Evolutionary conservation across 1,284 basidiomycete genomes (phyloP), one percentile per base, ranked within the genome.

Genomic region (Porphyrellus sp.): DNA sequence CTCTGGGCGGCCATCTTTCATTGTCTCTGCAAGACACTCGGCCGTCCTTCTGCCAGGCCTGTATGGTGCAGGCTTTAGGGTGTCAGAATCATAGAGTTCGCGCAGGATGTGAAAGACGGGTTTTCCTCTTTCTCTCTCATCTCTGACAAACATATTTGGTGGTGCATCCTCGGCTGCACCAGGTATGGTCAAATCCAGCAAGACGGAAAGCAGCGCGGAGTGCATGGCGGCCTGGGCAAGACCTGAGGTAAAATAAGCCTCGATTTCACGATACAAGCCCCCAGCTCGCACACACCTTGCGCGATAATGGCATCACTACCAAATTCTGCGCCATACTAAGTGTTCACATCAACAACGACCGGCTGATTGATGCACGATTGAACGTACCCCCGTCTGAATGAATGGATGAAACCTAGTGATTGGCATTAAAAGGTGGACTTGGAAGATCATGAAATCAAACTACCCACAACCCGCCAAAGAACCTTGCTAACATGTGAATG

Each of bases 241-340:
- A 33, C 81, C 79, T 77, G 40, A 13, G 16, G 3, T 20, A 25
- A 13, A 42, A 39, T 42, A 12, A 25, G 4, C 16, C n/a, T 16
- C 31, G 21, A n/a, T 5, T 25, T 30, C 39, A 48, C 13, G 44
- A 16, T 25, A 30, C 5, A 8, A 15, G 34, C 20, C 28, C n/a
- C n/a, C n/a, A 24, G 5, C 9, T 2, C 31, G 50, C 62, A 40
- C 65, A 42, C 39, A 77, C 77, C 79, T 70, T 79, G 77, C 4
- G 82, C 81, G 1, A 85, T 69, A 59, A 84, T 71, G 1, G 76
- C 70, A 48, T 77, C 72, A 53, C 78, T 79, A 0, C 73, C 73
- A 57, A 88, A 86, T 58, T 87, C 85, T 4, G 78, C 64, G 5
- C 79, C 85, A 56, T 83, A 83, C 74, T 83, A 54, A 9, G 25